phyloP scores from a whole-genome alignment of 352 stramenopile genomes.

The Bremia lactucae region DNA sequence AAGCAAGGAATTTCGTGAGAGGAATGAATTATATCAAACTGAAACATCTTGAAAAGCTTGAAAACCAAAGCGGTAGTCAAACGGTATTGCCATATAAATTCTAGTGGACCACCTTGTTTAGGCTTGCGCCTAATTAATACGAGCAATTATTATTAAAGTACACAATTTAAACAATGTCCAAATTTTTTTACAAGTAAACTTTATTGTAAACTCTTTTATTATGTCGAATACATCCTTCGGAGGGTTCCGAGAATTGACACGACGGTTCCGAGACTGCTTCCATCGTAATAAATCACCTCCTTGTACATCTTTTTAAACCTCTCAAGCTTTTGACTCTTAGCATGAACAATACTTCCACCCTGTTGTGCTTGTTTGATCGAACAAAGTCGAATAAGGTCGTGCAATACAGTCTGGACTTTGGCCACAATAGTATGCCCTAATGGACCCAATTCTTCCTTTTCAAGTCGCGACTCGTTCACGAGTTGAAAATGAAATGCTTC shows the following conservation, averaged over 20 bases:
- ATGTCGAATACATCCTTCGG: conserved; percentile 33
- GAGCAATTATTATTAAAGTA: too few species aligned
- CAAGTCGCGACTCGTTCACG: conserved; percentile 4
- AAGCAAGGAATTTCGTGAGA: too few species aligned
- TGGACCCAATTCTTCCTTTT: conserved; percentile 24
- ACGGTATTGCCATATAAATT: too few species aligned
- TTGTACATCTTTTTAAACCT: conserved; percentile 84
- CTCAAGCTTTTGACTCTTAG: conserved; percentile 38
- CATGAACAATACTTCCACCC: conserved; percentile 13
- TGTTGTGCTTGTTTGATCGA: conserved; percentile 4
- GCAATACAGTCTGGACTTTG: conserved; percentile 47
- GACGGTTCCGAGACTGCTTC: conserved; percentile 29
- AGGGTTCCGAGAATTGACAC: conserved; percentile 41
- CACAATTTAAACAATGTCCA: too few species aligned
- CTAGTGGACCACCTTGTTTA: too few species aligned
- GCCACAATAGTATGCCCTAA: conserved; percentile 34
- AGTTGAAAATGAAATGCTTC: conserved; percentile 39
- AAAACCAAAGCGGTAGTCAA: too few species aligned
- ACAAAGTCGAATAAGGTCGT: conserved; percentile 53
- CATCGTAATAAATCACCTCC: conserved; percentile 68
- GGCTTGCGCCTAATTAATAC: too few species aligned
- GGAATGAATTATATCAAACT: too few species aligned
- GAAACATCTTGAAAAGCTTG: too few species aligned
- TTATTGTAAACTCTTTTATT: background rate
- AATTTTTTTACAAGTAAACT: too few species aligned